phyloP scores from a whole-genome alignment of 768 basidiomycete genomes.

The Agrocybe chaxingu region DNA sequence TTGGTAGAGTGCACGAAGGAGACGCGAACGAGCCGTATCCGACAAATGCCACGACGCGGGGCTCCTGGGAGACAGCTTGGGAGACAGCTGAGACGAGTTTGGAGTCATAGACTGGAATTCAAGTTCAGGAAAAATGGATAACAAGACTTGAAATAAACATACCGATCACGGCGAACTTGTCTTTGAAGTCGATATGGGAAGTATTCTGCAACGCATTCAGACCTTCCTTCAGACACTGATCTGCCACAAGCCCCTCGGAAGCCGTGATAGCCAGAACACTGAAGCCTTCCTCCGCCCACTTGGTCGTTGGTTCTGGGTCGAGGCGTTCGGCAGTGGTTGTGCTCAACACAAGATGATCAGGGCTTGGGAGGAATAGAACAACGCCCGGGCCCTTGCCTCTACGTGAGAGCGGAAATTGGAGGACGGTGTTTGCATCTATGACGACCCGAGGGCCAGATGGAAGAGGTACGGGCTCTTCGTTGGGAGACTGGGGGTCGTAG shows the following conservation, averaged over 20 bases:
- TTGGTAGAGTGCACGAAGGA: slow-evolving; percentile 25
- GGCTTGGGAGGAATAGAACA: slow-evolving; percentile 37
- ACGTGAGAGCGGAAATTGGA: slow-evolving; percentile 48
- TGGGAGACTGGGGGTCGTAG: slow-evolving; percentile 5
- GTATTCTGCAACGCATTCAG: slow-evolving; percentile 32
- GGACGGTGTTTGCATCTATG: slow-evolving; percentile 26
- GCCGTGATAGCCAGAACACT: slow-evolving; percentile 37
- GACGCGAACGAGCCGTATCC: slow-evolving; percentile 30
- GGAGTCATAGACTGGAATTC: slow-evolving; percentile 29
- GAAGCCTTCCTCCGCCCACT: slow-evolving; percentile 57
- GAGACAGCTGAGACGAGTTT: slow-evolving; percentile 24
- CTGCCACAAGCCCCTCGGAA: slow-evolving; percentile 18
- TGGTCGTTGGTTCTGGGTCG: slow-evolving; percentile 46
- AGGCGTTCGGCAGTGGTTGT: slow-evolving; percentile 26
- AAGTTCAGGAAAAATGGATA: background rate
- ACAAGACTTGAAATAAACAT: slow-evolving; percentile 4
- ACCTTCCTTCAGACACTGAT: slow-evolving; percentile 27
- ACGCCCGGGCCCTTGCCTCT: slow-evolving; percentile 47
- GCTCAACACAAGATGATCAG: slow-evolving; percentile 20
- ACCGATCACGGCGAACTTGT: slow-evolving; percentile 46
- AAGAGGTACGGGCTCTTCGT: slow-evolving; percentile 37
- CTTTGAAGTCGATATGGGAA: slow-evolving; percentile 35
- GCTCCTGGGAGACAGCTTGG: slow-evolving; percentile 23
- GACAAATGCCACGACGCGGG: slow-evolving; percentile 32
- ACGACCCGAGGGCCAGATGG: slow-evolving; percentile 36